phyloP scores from a whole-genome alignment of 1,139 yeast species.

The Zhuliangozyma blackwelliae region DNA sequence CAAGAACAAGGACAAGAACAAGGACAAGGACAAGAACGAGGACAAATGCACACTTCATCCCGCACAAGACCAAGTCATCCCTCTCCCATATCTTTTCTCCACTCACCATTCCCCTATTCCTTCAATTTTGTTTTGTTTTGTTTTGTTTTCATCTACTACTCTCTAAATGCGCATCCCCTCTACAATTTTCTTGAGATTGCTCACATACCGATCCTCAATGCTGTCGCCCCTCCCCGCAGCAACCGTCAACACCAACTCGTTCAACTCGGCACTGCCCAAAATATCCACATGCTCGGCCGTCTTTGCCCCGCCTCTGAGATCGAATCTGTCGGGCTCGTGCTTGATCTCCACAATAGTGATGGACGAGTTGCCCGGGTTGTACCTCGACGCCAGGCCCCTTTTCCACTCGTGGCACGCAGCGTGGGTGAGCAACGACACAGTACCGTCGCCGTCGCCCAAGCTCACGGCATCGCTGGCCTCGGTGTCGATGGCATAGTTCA shows the following conservation, averaged over 20 bases:
- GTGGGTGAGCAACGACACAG: conserved; percentile 83
- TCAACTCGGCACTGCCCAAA: conserved; percentile 86
- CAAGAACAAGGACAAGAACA: too few species aligned
- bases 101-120: too few species aligned
- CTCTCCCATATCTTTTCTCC: too few species aligned
- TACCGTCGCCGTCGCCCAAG: conserved; percentile 94
- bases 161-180: conserved; percentile 34
- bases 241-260: conserved; percentile 75
- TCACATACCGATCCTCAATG: conserved; percentile 57
- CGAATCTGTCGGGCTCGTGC: conserved; percentile 91
- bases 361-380: conserved; percentile 71
- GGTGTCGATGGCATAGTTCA: conserved; percentile 67
- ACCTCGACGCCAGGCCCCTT: conserved; percentile 54
- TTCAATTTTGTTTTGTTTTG: too few species aligned
- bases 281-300: conserved; percentile 98
- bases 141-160: conserved; percentile 1
- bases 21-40: too few species aligned
- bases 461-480: conserved; percentile 58
- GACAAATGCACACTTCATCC: too few species aligned
- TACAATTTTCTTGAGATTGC: conserved; percentile 60
- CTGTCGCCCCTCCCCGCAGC: conserved; percentile 75
- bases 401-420: conserved; percentile 82
- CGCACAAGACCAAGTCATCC: too few species aligned
- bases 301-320: conserved; percentile 94
- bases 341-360: conserved; percentile 85